A percentile compares a stretch with the other conserved stretches of the same genome.
These are phyloP conservation scores for Botryosphaeria dothidea DNA, from an alignment of 2,329 filamentous ascomycete species.

Conservation along the genomic window DNA sequence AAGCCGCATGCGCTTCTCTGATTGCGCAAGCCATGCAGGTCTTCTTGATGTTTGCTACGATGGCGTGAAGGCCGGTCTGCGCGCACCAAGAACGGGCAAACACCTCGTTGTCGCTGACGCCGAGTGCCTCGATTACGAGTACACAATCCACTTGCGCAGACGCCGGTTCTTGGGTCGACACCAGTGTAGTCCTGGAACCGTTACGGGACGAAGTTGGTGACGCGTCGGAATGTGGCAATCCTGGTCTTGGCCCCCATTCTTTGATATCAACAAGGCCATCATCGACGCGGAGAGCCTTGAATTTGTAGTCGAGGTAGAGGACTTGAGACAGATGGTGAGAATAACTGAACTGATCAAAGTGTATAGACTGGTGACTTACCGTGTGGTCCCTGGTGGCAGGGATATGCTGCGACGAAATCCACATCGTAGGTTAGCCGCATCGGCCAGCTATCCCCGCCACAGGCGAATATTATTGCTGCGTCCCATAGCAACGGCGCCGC, in stretches of 20 bases:
- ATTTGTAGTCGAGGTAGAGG: slow-evolving; percentile 71
- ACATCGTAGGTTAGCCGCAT: slow-evolving; percentile 42
- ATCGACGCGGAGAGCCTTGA: slow-evolving; percentile 61
- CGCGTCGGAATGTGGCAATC: neutral
- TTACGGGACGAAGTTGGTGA: slow-evolving; percentile 28
- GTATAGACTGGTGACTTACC: too few species aligned
- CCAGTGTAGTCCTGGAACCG: slow-evolving; percentile 23
- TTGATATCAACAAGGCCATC: slow-evolving; percentile 62
- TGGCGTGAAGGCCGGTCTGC: slow-evolving; percentile 70
- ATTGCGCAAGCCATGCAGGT: slow-evolving; percentile 76
- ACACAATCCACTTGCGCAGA: slow-evolving; percentile 59
- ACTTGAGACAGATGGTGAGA: slow-evolving; percentile 40
- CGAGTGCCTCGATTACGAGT: slow-evolving; percentile 71
- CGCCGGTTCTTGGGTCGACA: slow-evolving; percentile 24
- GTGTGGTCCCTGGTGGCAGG: slow-evolving; percentile 43
- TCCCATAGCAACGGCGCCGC: slow-evolving; percentile 39
- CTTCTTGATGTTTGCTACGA: slow-evolving; percentile 68
- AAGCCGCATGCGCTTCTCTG: slow-evolving; percentile 73
- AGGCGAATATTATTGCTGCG: slow-evolving; percentile 42
- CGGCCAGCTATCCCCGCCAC: slow-evolving; percentile 40
- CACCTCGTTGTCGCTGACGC: slow-evolving; percentile 73
- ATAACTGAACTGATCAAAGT: too few species aligned
- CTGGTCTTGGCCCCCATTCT: slow-evolving; percentile 58
- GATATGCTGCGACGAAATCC: slow-evolving; percentile 44
- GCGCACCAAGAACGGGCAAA: slow-evolving; percentile 76